phyloP scores from a whole-genome alignment of 148 eudicot species.

The Heliosperma pusillum region DNA sequence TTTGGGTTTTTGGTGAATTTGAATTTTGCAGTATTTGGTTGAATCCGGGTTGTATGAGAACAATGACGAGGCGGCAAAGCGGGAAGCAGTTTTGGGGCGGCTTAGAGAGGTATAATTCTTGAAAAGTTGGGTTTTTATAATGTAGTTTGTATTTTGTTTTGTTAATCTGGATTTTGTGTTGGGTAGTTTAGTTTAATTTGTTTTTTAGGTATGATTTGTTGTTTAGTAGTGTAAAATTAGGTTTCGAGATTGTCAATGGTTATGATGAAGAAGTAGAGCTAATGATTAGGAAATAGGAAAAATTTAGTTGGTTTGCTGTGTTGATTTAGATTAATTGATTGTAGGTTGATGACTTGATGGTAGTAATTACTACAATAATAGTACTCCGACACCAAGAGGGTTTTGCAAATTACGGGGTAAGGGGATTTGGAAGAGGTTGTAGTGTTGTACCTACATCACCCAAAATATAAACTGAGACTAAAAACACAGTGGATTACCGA shows the following conservation, averaged over 20 bases:
- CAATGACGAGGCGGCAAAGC: slow-evolving; percentile 55
- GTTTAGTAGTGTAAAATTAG: not conserved
- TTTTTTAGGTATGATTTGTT: not conserved
- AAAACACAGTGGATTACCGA: no score
- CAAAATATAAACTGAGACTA: no score
- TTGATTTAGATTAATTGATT: no score
- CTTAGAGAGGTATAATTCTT: slow-evolving; percentile 51
- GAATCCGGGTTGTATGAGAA: slow-evolving; percentile 64
- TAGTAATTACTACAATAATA: no score
- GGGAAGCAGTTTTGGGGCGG: slow-evolving; percentile 60
- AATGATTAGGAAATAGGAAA: not conserved
- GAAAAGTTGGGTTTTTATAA: not conserved
- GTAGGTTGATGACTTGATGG: no score
- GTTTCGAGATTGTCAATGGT: not conserved
- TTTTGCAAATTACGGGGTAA: not conserved
- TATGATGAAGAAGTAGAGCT: not conserved
- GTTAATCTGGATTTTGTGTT: not conserved
- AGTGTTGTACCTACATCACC: not conserved
- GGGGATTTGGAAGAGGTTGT: not conserved
- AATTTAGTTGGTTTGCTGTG: no score
- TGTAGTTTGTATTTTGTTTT: not conserved
- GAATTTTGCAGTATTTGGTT: slow-evolving; percentile 52
- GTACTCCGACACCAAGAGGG: not conserved
- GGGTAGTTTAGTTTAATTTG: not conserved
- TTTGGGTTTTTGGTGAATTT: not conserved